Evolutionary conservation across 108 stramenopile genomes (phyloP), one percentile per base, ranked within the genome.

Genomic region (Nitzschia sp.): DNA sequence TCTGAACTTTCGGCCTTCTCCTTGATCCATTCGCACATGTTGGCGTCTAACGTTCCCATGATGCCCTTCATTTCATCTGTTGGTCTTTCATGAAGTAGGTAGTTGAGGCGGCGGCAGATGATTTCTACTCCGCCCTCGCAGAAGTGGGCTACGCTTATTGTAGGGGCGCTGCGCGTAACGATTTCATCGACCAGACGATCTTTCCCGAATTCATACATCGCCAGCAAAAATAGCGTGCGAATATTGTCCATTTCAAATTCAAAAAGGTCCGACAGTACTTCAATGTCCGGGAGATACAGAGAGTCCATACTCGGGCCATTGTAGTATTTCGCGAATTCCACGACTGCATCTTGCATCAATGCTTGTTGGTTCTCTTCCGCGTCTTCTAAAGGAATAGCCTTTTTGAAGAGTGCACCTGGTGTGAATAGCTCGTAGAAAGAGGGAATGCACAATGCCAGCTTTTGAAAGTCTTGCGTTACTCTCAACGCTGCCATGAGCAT

Each of bases 141-240:
- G 30, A 93, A 88, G 1, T 81, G 57, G 27, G 41, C 47, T 17
- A 75, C 75, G 56, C 84, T 80, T 29, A 89, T 71, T 1, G 54
- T 25, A n/a, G 69, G 46, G 15, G 67, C 73, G 38, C 73, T 78
- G 2, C 59, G 68, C 8, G 77, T 88, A 30, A 87, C 55, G 9
- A 87, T 58, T 53, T 87, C 80, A 70, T 88, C 81, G 28, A 93
- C 80, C 47, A 72, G 62, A 13, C 66, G 45, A 75, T 93, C 92
- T 56, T 84, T 90, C 45, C 86, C 89, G 38, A 79, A 67, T 55
- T 88, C 84, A 44, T 88, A 88, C 82, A 87, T 85, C 34, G 82
- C 77, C 29, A 90, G 70, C n/a, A 93, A 58, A 54, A 83, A 93
- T 41, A 75, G 55, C n/a, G 89, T 87, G 29, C 77, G 63, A n/a